A percentile compares a stretch with the other conserved stretches of the same genome.
These are phyloP conservation scores for Psilocybe cyanescens DNA, from an alignment of 768 basidiomycete species.

Conservation along the genomic window DNA sequence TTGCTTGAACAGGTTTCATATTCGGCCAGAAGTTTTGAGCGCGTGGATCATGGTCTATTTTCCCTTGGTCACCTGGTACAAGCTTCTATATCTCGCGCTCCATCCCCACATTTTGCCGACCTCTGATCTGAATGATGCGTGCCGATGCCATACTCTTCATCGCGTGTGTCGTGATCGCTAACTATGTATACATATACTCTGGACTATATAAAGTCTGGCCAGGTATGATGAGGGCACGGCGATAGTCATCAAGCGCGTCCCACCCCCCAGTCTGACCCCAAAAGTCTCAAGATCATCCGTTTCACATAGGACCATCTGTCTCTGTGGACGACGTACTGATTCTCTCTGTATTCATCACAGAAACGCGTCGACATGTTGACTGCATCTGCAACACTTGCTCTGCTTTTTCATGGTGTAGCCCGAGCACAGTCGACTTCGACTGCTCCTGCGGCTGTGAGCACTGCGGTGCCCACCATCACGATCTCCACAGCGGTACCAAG, in stretches of 20 bases:
- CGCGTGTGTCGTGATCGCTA: slow-evolving; percentile 3
- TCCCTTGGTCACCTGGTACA: slow-evolving; percentile 12
- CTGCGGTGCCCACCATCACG: slow-evolving; percentile 36
- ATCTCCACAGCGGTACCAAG: slow-evolving; percentile 67
- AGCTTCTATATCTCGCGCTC: slow-evolving; percentile 24
- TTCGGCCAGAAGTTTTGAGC: not conserved
- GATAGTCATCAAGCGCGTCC: not conserved
- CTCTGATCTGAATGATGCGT: slow-evolving; percentile 19
- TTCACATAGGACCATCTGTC: not conserved
- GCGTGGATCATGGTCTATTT: slow-evolving; percentile 10
- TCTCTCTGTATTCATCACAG: not conserved
- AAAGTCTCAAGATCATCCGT: slow-evolving; percentile 2
- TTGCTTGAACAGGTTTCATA: not conserved
- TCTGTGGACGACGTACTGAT: not conserved
- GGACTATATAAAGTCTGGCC: slow-evolving; percentile 18
- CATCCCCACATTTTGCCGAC: slow-evolving; percentile 21
- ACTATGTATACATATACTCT: not conserved
- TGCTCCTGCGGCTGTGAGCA: slow-evolving; percentile 14
- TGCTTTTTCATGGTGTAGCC: slow-evolving; percentile 12
- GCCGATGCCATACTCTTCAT: slow-evolving; percentile 16
- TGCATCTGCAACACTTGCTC: slow-evolving; percentile 19
- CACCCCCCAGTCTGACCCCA: slow-evolving; percentile 1
- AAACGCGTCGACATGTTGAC: slow-evolving; percentile 27
- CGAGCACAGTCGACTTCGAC: slow-evolving; percentile 20
- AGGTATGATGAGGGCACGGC: not conserved